Base-by-base conservation (phyloP, 805 yeast species). In the Suhomyces vadensis region DNA sequence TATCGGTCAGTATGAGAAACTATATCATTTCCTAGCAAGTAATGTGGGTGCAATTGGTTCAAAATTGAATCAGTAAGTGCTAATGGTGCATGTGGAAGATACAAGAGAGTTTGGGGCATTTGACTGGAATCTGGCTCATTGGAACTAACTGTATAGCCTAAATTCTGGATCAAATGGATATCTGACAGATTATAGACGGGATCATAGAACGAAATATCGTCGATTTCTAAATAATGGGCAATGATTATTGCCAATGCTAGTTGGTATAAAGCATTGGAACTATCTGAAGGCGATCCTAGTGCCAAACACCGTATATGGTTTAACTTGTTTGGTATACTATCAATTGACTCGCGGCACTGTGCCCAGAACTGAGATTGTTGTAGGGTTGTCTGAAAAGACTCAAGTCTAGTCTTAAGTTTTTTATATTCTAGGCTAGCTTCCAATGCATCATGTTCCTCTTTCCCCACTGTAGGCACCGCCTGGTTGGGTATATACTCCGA, bases 61-160 rank as follows among this genome's bases (percentile, higher is more conserved):
- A 80, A 40, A 1, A 81, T 49, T 1, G 20, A n/a, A 31, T 79
- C 74, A 1, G 83, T 77, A 13, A 81, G 54, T 13, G 60, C 68
- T 31, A 83, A 61, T 1, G 89, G 87, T 0, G 91, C 92, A 64
- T 87, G 95, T 0, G 95, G 95, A 37, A 87, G 69, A 55, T 79
- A 86, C 58, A 68, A 84, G 2, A 87, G 61, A 4, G 50, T 53
- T 46, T 58, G 56, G 6, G 23, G 20, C 1, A 7, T 13, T 20
- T 13, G 5, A 9, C 2, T 11, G 3, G 22, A n/a, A 6, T 27
- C 35, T 7, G 27, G 21, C 13, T 27, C 41, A 5, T 13, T 24
- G 13, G 17, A n/a, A 19, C 14, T 22, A 2, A 58, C 57, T 2
- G 44, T 26, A 38, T 39, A 57, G 21, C 42, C 39, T 11, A 43